These are phyloP conservation scores for Pythium brassicae DNA, from an alignment of 352 stramenopile species.

Conservation along the genomic window DNA sequence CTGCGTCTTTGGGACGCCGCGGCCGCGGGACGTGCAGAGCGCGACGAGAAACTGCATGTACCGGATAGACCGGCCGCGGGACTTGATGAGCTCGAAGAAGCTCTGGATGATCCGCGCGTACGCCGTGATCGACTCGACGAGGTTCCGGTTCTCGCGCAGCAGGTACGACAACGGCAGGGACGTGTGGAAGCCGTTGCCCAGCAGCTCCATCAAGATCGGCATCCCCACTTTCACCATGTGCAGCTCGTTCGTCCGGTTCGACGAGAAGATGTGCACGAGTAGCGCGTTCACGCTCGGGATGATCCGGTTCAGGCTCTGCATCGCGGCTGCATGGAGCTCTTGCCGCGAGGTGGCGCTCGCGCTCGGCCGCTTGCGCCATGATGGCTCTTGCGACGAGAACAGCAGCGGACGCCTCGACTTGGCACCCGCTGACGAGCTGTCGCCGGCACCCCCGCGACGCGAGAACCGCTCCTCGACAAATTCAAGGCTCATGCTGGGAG, in stretches of 20 bases:
- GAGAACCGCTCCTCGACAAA: not conserved
- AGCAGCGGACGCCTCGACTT: constrained; percentile 17
- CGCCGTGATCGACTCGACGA: constrained; percentile 67
- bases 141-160: constrained; percentile 62
- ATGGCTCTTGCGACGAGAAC: constrained; percentile 18
- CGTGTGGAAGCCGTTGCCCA: constrained; percentile 70
- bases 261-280: constrained; percentile 58
- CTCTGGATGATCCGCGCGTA: constrained; percentile 55
- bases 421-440: not conserved
- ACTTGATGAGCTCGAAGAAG: constrained; percentile 74
- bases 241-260: constrained; percentile 52
- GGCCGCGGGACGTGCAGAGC: constrained; percentile 54
- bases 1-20: constrained; percentile 63
- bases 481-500: not conserved
- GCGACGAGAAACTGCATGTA: constrained; percentile 77
- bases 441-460: not conserved
- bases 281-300: constrained; percentile 50
- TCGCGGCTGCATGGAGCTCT: constrained; percentile 30
- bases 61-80: constrained; percentile 56
- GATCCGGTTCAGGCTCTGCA: constrained; percentile 58
- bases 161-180: constrained; percentile 62
- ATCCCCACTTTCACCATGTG: constrained; percentile 51
- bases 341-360: constrained; percentile 12
- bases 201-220: constrained; percentile 62
- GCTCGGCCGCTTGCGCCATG: constrained; percentile 23